These are phyloP conservation scores for Ustilaginoidea virens DNA, from an alignment of 2,329 filamentous ascomycete genomes.

Conservation along the genomic window DNA sequence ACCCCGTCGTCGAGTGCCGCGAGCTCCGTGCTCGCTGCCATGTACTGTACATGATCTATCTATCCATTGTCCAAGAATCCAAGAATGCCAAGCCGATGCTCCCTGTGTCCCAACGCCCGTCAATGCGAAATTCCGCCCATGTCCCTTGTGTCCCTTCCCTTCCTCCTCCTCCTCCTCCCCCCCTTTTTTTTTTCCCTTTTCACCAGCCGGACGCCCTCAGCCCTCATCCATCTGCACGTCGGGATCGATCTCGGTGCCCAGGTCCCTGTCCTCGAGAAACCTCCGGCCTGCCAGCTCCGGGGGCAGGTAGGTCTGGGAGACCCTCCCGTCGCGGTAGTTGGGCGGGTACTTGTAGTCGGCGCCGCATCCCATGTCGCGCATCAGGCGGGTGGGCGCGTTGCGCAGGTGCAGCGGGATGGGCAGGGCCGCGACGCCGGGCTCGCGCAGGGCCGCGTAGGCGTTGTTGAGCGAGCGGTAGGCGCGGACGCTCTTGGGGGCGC, in stretches of 20 bases:
- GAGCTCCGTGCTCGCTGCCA: too few relatives aligned
- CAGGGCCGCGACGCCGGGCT: constrained; percentile 68
- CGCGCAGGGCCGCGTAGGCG: constrained; percentile 61
- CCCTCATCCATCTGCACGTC: constrained; percentile 34
- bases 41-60: too few relatives aligned
- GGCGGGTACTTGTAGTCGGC: constrained; percentile 95
- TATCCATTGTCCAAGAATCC: too few relatives aligned
- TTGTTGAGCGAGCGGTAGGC: constrained; percentile 73
- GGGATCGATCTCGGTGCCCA: constrained; percentile 66
- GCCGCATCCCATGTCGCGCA: constrained; percentile 87
- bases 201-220: too few relatives aligned
- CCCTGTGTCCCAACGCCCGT: too few relatives aligned
- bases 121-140: not conserved
- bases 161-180: too few relatives aligned
- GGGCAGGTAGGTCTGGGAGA: constrained; percentile 83
- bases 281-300: constrained; percentile 51
- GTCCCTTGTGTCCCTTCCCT: too few relatives aligned
- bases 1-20: too few relatives aligned
- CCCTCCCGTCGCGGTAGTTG: constrained; percentile 67
- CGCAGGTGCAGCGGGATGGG: constrained; percentile 77
- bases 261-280: constrained; percentile 67
- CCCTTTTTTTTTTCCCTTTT: too few relatives aligned
- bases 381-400: constrained; percentile 81
- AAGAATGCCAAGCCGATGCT: too few relatives aligned
- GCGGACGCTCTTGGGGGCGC: constrained; percentile 75